Base-by-base conservation (phyloP, 768 basidiomycete genomes). In the Amanita molliuscula region DNA sequence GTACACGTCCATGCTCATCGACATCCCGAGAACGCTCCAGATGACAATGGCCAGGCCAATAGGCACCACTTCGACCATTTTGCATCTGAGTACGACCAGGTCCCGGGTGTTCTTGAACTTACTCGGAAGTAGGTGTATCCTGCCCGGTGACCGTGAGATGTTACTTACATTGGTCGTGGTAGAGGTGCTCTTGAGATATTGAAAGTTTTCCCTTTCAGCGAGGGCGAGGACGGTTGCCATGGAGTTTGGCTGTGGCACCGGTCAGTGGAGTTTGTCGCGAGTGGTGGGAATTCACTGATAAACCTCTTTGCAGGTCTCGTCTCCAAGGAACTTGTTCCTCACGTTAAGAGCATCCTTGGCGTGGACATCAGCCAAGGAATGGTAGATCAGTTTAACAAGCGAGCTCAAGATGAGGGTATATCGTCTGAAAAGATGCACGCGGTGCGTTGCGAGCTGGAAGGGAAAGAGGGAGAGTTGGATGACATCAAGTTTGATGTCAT, bases 191-290 rank as follows among this genome's bases (percentile, higher is more conserved):
- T 44, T n/a, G 70, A 63, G 6, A 65, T 75, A 40, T 65, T 64
- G 26, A 55, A 65, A 18, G 62, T 60, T 8, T 77, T 74, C 53
- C 53, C 66, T 0, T 81, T 88, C 55, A 67, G 79, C 46, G 74
- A 75, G 40, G 71, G 77, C 21, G 58, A 56, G 6, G 6, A 87
- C 85, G 6, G 68, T 64, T 8, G 68, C 81, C 11, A 68, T 89
- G 73, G 86, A 88, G 55, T 88, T 75, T 58, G 85, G 86, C 3
- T 88, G 86, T 60, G 84, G 85, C 6, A 76, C 76, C 52, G 86
- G 83, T 80, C 47, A 71, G 77, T 89, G 73, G 86, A 88, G 55
- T 88, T 75, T 58, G 85, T 85, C 4, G 76, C 76, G 52, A 87
- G 83, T 81, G 49, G 7, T 15, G 25, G 9, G 10, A 41, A 41